phyloP scores from a whole-genome alignment of 1,284 basidiomycete genomes.

The Pterula multifida region DNA sequence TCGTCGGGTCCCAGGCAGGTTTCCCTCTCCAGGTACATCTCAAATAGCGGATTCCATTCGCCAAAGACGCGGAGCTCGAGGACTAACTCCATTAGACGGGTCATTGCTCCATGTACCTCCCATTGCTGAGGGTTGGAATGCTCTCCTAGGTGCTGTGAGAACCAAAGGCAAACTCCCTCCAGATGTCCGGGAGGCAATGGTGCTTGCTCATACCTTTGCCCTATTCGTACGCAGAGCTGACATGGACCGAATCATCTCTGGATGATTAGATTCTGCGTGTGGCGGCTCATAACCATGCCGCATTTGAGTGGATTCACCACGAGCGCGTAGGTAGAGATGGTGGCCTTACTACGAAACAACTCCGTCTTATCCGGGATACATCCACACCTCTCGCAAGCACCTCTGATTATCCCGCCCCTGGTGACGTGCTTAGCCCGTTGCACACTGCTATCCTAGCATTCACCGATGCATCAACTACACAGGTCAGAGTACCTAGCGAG shows the following conservation, averaged over 20 bases:
- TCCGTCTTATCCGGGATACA: slow-evolving; percentile 32
- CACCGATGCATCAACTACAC: slow-evolving; percentile 34
- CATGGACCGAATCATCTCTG: slow-evolving; percentile 1
- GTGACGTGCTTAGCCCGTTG: slow-evolving; percentile 24
- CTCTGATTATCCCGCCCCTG: slow-evolving; percentile 12
- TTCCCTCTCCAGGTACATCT: slow-evolving; percentile 27
- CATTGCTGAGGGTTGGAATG: slow-evolving; percentile 39
- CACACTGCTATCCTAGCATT: slow-evolving; percentile 32
- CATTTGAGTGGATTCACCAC: slow-evolving; percentile 49
- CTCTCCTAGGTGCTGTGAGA: slow-evolving; percentile 35
- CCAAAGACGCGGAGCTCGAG: slow-evolving; percentile 29
- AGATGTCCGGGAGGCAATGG: slow-evolving; percentile 40
- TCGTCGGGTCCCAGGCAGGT: slow-evolving; percentile 27
- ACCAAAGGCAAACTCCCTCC: slow-evolving; percentile 32
- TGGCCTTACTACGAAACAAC: slow-evolving; percentile 33
- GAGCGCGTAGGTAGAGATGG: slow-evolving; percentile 30
- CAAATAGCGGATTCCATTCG: slow-evolving; percentile 32
- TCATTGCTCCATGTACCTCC: slow-evolving; percentile 34
- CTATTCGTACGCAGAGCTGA: background rate
- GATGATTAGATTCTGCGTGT: slow-evolving; percentile 34
- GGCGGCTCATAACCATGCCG: slow-evolving; percentile 36
- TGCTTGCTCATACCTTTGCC: slow-evolving; percentile 13
- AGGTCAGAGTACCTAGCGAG: slow-evolving; percentile 23
- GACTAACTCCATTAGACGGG: slow-evolving; percentile 33
- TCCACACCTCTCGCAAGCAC: slow-evolving; percentile 18